Evolutionary conservation across 331 rosid genomes (phyloP).

Genomic region (Arachis monticola): DNA sequence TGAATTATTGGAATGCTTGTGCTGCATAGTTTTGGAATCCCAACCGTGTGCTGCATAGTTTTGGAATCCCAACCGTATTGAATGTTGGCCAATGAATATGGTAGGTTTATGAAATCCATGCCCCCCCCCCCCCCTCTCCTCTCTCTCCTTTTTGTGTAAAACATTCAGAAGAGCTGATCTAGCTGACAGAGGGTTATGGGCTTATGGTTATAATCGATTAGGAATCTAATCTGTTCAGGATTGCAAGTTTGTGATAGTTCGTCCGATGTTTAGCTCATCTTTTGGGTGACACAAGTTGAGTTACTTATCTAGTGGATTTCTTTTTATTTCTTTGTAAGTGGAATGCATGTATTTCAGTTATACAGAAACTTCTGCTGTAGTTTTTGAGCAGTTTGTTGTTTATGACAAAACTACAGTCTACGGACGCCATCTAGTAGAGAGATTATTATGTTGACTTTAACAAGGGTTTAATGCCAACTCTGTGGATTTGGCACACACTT

Average conservation of each 20-base stretch:
- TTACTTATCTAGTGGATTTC: constrained; percentile 26
- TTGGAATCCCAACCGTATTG: neutral
- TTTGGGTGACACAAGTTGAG: neutral
- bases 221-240: constrained; percentile 3
- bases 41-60: no score
- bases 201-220: neutral
- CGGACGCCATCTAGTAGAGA: neutral
- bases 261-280: constrained; percentile 3
- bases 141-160: neutral
- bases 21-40: neutral
- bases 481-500: neutral
- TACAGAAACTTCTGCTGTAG: constrained; percentile 15
- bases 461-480: neutral
- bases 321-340: constrained; percentile 8
- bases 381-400: constrained; percentile 12
- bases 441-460: constrained; percentile 3
- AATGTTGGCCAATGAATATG: constrained; percentile 21
- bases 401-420: neutral
- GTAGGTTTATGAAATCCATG: neutral
- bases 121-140: neutral
- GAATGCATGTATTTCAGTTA: constrained; percentile 20
- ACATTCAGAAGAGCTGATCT: neutral
- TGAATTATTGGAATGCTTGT: constrained; percentile 33
- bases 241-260: constrained; percentile 2
- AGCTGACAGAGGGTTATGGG: constrained; percentile 27